Evolutionary conservation across 2,329 filamentous ascomycete species (phyloP).

Genomic region (Aspergillus tamarii): DNA sequence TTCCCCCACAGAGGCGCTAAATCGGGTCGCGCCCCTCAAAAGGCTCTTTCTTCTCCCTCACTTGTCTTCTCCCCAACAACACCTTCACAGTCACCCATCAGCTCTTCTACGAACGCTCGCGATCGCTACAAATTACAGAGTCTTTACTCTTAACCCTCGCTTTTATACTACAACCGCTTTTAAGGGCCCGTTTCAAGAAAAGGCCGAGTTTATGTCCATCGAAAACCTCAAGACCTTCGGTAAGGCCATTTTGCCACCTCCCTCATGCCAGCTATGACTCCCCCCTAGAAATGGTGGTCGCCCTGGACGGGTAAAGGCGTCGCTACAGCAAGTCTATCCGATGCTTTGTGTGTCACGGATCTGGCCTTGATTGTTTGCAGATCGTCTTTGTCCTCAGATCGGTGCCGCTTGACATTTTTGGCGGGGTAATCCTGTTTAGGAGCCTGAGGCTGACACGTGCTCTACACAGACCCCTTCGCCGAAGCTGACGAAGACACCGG

Average conservation of each 20-base stretch:
- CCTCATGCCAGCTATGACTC: constrained; percentile 11
- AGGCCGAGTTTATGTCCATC: constrained; percentile 96
- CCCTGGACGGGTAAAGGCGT: neutral
- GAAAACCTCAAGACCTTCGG: constrained; percentile 97
- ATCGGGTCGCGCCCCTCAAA: constrained; percentile 36
- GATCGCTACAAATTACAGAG: constrained; percentile 33
- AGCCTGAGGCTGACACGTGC: constrained; percentile 37
- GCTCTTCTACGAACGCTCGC: constrained; percentile 22
- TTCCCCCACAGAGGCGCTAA: constrained; percentile 33
- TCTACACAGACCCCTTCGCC: constrained; percentile 92
- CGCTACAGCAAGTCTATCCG: neutral
- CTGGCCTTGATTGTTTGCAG: neutral
- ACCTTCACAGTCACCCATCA: constrained; percentile 21
- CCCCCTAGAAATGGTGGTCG: constrained; percentile 1
- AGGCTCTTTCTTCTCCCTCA: constrained; percentile 36
- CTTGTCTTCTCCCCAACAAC: constrained; percentile 32
- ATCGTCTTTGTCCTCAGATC: neutral
- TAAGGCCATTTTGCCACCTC: constrained; percentile 55
- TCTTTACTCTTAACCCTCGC: constrained; percentile 36
- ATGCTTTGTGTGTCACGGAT: neutral
- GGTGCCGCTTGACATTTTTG: constrained; percentile 19
- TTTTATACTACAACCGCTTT: constrained; percentile 40
- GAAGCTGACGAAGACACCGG: constrained; percentile 99
- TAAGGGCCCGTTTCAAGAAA: constrained; percentile 57
- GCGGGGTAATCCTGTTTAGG: constrained; percentile 42